These are phyloP conservation scores for Wickerhamomyces sp. DNA, from an alignment of 1,139 yeast genomes.

Conservation along the genomic window DNA sequence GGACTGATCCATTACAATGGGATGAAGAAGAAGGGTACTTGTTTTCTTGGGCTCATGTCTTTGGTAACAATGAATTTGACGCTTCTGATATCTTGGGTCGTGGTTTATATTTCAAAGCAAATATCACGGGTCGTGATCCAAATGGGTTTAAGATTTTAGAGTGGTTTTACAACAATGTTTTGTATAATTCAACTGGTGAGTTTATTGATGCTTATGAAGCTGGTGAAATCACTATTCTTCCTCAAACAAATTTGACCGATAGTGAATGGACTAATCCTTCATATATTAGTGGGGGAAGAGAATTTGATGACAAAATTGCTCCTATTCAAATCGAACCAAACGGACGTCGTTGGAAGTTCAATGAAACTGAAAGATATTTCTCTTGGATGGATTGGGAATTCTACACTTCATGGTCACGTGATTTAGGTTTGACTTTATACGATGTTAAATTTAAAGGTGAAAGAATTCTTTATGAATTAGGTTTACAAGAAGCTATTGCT, in stretches of 20 bases:
- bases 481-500: conserved; percentile 25
- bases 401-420: conserved; percentile 22
- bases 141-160: conserved; percentile 7
- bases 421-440: conserved; percentile 19
- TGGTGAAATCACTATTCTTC: conserved; percentile 12
- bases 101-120: conserved; percentile 18
- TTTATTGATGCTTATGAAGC: conserved; percentile 19
- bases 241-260: conserved; percentile 8
- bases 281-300: conserved; percentile 13
- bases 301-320: conserved; percentile 19
- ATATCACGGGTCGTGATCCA: conserved; percentile 21
- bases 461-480: conserved; percentile 23
- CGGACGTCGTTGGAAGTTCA: conserved; percentile 23
- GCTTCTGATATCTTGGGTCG: conserved; percentile 20
- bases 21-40: conserved; percentile 14
- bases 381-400: conserved; percentile 27
- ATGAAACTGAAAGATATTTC: conserved; percentile 22
- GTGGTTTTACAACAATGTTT: conserved; percentile 19
- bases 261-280: conserved; percentile 10
- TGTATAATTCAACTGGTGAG: conserved; percentile 19
- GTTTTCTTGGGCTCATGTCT: conserved; percentile 17
- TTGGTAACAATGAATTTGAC: conserved; percentile 13
- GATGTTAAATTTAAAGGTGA: conserved; percentile 25
- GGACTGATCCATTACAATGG: conserved; percentile 21
- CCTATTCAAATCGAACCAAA: conserved; percentile 21